phyloP scores from a whole-genome alignment of 345 rosid genomes.

The Eucalyptus albens region DNA sequence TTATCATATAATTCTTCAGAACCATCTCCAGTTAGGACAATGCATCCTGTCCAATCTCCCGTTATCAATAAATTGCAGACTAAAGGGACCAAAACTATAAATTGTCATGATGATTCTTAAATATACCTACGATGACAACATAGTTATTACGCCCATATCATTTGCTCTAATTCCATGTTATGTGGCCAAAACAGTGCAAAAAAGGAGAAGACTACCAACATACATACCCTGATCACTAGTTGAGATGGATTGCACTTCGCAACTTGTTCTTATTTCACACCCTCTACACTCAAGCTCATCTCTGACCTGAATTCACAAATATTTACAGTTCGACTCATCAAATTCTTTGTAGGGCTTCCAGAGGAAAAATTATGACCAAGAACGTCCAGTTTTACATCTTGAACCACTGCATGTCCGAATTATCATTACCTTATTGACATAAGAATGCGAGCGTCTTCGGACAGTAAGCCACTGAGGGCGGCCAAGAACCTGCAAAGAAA shows the following conservation, averaged over 20 bases:
- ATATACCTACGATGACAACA: background rate
- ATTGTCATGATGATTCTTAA: background rate
- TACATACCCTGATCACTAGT: slow-evolving; percentile 32
- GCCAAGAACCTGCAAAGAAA: slow-evolving; percentile 50
- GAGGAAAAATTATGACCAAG: background rate
- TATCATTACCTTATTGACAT: slow-evolving; percentile 47
- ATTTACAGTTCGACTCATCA: background rate
- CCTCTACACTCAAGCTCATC: slow-evolving; percentile 51
- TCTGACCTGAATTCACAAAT: slow-evolving; percentile 32
- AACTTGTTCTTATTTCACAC: slow-evolving; percentile 49
- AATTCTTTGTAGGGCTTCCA: background rate
- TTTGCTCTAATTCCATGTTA: background rate
- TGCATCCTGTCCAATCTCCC: slow-evolving; percentile 22
- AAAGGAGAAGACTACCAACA: background rate
- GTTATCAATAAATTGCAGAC: background rate
- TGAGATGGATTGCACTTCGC: slow-evolving; percentile 38
- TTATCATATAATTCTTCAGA: slow-evolving; percentile 27
- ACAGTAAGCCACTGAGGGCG: slow-evolving; percentile 94
- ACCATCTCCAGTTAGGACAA: slow-evolving; percentile 33
- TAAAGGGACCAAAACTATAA: background rate
- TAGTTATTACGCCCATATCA: background rate
- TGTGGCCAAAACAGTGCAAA: background rate
- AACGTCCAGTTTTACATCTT: background rate
- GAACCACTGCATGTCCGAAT: background rate
- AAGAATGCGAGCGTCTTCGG: slow-evolving; percentile 47